These are phyloP conservation scores for Linderniella brevidens DNA, from an alignment of 257 asterid species.

Conservation along the genomic window DNA sequence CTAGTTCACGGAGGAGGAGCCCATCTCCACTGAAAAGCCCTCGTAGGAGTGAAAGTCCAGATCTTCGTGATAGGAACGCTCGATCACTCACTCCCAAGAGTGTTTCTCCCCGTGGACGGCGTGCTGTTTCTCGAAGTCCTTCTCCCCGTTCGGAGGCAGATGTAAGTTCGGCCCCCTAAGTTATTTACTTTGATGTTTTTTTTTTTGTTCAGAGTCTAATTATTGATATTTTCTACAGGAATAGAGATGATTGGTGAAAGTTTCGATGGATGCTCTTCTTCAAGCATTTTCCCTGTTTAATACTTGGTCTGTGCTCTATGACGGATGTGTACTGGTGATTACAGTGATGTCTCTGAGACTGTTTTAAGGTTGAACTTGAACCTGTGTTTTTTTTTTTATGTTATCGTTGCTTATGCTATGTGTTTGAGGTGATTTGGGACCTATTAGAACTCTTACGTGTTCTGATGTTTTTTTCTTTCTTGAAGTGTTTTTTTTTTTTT, in stretches of 20 bases:
- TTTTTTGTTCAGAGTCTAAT: slow-evolving; percentile 1
- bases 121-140: slow-evolving; percentile 52
- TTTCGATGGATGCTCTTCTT: too few species aligned
- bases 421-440: too few species aligned
- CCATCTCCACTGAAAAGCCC: slow-evolving; percentile 46
- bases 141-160: slow-evolving; percentile 74
- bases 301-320: too few species aligned
- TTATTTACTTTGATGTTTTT: not conserved
- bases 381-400: too few species aligned
- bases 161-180: slow-evolving; percentile 21
- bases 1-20: slow-evolving; percentile 22
- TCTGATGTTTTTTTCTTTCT: too few species aligned
- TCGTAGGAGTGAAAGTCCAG: slow-evolving; percentile 59
- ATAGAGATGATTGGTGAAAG: not conserved
- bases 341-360: too few species aligned
- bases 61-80: slow-evolving; percentile 24
- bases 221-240: not conserved
- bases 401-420: too few species aligned
- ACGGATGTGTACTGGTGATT: too few species aligned
- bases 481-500: too few species aligned
- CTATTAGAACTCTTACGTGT: too few species aligned
- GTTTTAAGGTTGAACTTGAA: too few species aligned
- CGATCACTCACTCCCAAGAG: slow-evolving; percentile 50
- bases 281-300: too few species aligned
- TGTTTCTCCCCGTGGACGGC: slow-evolving; percentile 47